Base-by-base conservation (phyloP, 108 stramenopile genomes). In the Pseudonitzschia delicatissima region DNA sequence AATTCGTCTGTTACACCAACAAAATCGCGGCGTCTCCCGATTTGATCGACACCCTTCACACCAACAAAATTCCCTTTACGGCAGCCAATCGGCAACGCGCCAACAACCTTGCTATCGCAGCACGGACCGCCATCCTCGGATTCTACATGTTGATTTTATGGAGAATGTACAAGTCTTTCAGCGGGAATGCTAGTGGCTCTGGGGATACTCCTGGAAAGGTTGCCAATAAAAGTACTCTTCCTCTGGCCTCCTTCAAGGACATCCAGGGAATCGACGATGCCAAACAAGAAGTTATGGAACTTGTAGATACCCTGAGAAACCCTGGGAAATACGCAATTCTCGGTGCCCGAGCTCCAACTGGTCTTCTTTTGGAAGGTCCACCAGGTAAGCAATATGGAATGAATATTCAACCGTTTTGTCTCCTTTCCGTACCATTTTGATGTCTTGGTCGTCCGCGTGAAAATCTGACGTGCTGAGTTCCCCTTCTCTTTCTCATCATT, bases 271-370 rank as follows among this genome's bases (percentile, higher is more conserved):
- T 91, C 63, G 86, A 89, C 58, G 76, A 77, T 51, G 90, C 88
- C 48, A 94, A 94, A 42, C 72, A 75, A 39, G 92, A 94, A 71
- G 89, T 94, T 42, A 89, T 91, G 92, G 92, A 94, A 73, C 67
- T 94, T 32, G 92, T 94, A 2, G 90, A 94, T 63, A 82, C 89
- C 5, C 72, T 94, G 42, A 77, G 82, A 20, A 83, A 91, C 77
- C 92, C 92, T 0, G 76, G 78, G 35, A 94, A 94, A 66, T 94
- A 91, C 60, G 84, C 87, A 57, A 86, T 89, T 49, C 67, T 94
- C 58, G 92, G 92, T 31, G 92, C 90, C 0, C 85, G 92, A 48
- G 87, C 90, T 36, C 92, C 92, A 11, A 91, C 82, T 20, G 92
- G 92, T 17, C 72, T 94, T 40, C 64, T 94, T 31, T 51, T 94